A percentile compares a stretch with the other conserved stretches of the same genome.
These are phyloP conservation scores for Saturnispora mendoncae DNA, from an alignment of 805 yeast species.

Conservation along the genomic window DNA sequence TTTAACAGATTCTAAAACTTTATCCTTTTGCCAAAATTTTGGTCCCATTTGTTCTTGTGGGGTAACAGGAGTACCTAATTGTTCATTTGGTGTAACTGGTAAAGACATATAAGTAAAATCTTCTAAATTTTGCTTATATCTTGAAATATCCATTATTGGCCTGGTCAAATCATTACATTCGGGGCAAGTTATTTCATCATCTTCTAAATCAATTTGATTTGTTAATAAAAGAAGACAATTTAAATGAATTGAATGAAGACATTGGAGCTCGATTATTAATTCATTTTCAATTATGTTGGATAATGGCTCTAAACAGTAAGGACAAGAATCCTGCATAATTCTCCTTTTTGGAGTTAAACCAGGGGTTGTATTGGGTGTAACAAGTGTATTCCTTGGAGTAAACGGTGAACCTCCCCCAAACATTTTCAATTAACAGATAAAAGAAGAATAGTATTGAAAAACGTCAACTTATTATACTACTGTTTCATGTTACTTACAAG, in stretches of 20 bases:
- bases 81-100: neutral
- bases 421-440: neutral
- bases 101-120: conserved; percentile 4
- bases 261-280: conserved; percentile 32
- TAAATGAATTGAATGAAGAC: conserved; percentile 38
- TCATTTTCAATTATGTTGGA: conserved; percentile 35
- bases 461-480: neutral
- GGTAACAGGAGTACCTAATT: conserved; percentile 15
- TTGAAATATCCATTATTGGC: conserved; percentile 4
- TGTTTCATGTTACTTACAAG: conserved; percentile 7
- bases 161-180: conserved; percentile 7
- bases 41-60: conserved; percentile 22
- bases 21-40: conserved; percentile 14
- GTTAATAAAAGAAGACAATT: conserved; percentile 32
- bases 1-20: neutral
- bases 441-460: neutral
- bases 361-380: conserved; percentile 6
- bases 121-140: conserved; percentile 4
- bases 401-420: neutral
- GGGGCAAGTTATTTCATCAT: conserved; percentile 13
- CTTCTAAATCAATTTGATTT: neutral
- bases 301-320: conserved; percentile 38
- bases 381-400: neutral
- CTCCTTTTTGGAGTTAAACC: conserved; percentile 5
- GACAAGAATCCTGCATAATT: conserved; percentile 24